Percentiles rank a stretch among this genome's conserved stretches.
phyloP scores from a whole-genome alignment of 495 filamentous ascomycete genomes.

The Penicillium diatomitis region DNA sequence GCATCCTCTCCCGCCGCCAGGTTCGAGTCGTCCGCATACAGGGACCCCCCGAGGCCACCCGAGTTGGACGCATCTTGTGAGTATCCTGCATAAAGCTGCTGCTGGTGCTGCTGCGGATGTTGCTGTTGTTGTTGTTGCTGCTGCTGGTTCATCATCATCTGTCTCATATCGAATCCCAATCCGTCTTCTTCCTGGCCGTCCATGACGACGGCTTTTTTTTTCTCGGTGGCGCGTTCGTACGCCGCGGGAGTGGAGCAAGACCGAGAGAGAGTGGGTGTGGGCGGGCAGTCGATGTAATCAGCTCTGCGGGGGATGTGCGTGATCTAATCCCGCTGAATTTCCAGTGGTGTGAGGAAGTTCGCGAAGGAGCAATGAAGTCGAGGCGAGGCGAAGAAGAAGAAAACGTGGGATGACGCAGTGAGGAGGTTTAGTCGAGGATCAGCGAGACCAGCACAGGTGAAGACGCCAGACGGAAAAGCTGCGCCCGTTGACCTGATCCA shows the following conservation, averaged over 20 bases:
- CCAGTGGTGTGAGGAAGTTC: no score
- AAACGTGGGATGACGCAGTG: constrained; percentile 15
- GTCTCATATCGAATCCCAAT: constrained; percentile 34
- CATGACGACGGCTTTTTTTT: constrained; percentile 16
- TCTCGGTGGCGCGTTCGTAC: constrained; percentile 8
- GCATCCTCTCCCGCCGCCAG: constrained; percentile 48
- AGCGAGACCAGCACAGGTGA: background rate
- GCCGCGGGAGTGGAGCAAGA: constrained; percentile 17
- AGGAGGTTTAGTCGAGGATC: background rate
- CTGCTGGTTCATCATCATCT: constrained; percentile 49
- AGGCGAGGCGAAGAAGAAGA: background rate
- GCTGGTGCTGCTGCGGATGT: constrained; percentile 37
- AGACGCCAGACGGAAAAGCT: background rate
- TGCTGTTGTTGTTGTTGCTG: constrained; percentile 46
- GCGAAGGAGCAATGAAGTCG: constrained; percentile 1
- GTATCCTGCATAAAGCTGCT: constrained; percentile 62
- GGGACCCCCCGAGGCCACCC: constrained; percentile 45
- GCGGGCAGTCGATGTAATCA: no score
- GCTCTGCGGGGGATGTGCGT: constrained; percentile 8
- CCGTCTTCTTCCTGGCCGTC: constrained; percentile 34
- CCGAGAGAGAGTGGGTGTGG: background rate
- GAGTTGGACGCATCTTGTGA: constrained; percentile 52
- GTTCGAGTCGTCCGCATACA: constrained; percentile 49
- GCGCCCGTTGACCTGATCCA: no score
- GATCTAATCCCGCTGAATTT: no score